Evolutionary conservation across 768 basidiomycete genomes (phyloP), one percentile per base, ranked within the genome.

Genomic region (Crassisporium funariophilum): DNA sequence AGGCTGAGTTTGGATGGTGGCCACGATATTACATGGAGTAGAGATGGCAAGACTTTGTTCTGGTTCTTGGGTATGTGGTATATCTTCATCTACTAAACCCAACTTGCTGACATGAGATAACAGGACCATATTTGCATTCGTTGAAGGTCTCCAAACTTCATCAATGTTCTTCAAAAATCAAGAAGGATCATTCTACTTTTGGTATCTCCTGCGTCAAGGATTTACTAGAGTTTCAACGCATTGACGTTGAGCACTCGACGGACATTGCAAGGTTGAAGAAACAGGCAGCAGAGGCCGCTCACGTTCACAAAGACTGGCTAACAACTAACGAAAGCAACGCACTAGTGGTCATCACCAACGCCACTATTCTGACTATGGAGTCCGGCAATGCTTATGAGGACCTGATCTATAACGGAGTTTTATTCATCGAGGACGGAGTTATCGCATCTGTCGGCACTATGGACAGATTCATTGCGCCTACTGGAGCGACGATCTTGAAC

Each of bases 1-100:
- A 74, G 86, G 24, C 47, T 88, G 47, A 88, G 86, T 55, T 56
- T 86, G 53, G 85, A 88, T 60, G 87, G 87, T 13, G 87, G 86
- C 1, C 87, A 89, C 55, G 83, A 84, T 58, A 60, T 88, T 27
- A 73, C 79, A 2, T 83, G 78, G 69, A 84, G 78, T 24, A 58
- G 74, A 9, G 82, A 88, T 58, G 86, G 87, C 13, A 78, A 73
- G 44, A 81, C 69, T 23, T 45, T 88, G 24, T 85, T 86, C 51
- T 89, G 87, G 87, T 78, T 89, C 64, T 72, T 89, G 22, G 87
- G 87, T 86, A 59, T 35, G 72, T 41, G 19, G 51, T 33, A 9
- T 25, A 38, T 21, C 23, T 11, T 16, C 17, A 7, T 22, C 25
- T 41, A 39, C 37, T 19, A 24, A 33, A n/a, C 17, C 9, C 39